Conservation (phyloP, 2,329 filamentous ascomycete species). For the Sclerotiophoma versabilis region DNA sequence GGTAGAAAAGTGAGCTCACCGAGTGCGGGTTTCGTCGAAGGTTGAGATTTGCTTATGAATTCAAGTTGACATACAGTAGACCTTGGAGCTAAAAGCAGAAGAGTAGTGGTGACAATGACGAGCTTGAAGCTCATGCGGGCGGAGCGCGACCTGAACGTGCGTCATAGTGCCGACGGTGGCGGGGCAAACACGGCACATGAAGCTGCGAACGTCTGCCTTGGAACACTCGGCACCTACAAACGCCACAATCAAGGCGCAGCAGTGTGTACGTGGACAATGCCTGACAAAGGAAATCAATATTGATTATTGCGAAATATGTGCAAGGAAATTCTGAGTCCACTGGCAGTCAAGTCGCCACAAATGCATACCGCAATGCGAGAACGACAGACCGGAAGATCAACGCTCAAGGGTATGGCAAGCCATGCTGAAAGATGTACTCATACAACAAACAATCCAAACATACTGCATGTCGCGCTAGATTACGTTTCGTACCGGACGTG, state of each 20-base stretch:
- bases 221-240: slow-evolving; percentile 1
- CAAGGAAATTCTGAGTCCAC: slow-evolving; percentile 27
- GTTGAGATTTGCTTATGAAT: not conserved
- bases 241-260: slow-evolving; percentile 8
- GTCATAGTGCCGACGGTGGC: slow-evolving; percentile 33
- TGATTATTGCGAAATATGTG: slow-evolving; percentile 36
- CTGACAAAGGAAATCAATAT: slow-evolving; percentile 15
- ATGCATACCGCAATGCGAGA: slow-evolving; percentile 17
- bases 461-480: slow-evolving; percentile 17
- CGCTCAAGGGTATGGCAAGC: slow-evolving; percentile 36
- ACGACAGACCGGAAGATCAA: slow-evolving; percentile 24
- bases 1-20: not conserved
- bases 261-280: not conserved
- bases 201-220: slow-evolving; percentile 12
- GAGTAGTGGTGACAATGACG: not conserved
- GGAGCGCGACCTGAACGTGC: slow-evolving; percentile 10
- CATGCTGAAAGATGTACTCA: slow-evolving; percentile 41
- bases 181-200: slow-evolving; percentile 10
- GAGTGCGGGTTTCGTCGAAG: not conserved
- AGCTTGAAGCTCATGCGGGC: not conserved
- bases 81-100: not conserved
- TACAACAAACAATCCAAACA: slow-evolving; percentile 34
- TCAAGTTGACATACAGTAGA: not conserved
- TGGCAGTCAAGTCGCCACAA: slow-evolving; percentile 17
- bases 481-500: slow-evolving; percentile 5